These are phyloP conservation scores for Datisca glomerata DNA, from an alignment of 306 rosid genomes.

Conservation along the genomic window DNA sequence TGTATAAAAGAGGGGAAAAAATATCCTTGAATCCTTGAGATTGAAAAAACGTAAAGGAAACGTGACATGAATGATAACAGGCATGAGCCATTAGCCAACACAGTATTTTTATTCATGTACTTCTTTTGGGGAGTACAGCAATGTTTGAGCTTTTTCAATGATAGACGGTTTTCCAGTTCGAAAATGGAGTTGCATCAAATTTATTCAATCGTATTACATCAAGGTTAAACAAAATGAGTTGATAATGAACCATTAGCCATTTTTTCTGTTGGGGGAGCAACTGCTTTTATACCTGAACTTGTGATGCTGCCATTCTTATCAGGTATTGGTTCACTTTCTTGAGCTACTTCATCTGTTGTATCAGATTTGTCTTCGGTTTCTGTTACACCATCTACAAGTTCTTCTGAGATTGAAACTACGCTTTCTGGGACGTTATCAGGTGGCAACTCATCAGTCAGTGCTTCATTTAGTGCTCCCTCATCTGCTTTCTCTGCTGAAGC, in stretches of 20 bases:
- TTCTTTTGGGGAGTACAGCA: too few species aligned
- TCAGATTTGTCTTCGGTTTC: slow-evolving; percentile 2
- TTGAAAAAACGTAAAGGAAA: too few species aligned
- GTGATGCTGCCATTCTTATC: slow-evolving; percentile 25
- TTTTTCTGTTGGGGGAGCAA: slow-evolving; percentile 3
- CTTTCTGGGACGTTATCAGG: slow-evolving; percentile 1
- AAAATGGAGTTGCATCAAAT: too few species aligned
- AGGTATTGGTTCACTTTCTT: slow-evolving; percentile 27
- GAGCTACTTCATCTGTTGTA: slow-evolving; percentile 25
- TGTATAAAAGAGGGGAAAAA: too few species aligned
- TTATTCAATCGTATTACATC: too few species aligned
- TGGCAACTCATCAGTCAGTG: not conserved
- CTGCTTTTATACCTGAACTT: slow-evolving; percentile 30
- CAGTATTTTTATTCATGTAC: too few species aligned
- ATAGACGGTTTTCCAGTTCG: too few species aligned
- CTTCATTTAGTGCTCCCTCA: slow-evolving; percentile 18
- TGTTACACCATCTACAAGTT: slow-evolving; percentile 1
- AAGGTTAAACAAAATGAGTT: too few species aligned
- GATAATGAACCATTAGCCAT: not conserved
- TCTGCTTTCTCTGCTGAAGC: slow-evolving; percentile 24
- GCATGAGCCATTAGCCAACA: too few species aligned
- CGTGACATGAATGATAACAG: too few species aligned
- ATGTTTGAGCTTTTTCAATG: too few species aligned
- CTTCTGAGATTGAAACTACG: not conserved
- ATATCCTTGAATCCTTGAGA: too few species aligned